Percentiles rank a stretch among this genome's conserved stretches.
These are phyloP conservation scores for Leucoagaricus sp. DNA, from an alignment of 1,284 basidiomycete species.

Conservation along the genomic window DNA sequence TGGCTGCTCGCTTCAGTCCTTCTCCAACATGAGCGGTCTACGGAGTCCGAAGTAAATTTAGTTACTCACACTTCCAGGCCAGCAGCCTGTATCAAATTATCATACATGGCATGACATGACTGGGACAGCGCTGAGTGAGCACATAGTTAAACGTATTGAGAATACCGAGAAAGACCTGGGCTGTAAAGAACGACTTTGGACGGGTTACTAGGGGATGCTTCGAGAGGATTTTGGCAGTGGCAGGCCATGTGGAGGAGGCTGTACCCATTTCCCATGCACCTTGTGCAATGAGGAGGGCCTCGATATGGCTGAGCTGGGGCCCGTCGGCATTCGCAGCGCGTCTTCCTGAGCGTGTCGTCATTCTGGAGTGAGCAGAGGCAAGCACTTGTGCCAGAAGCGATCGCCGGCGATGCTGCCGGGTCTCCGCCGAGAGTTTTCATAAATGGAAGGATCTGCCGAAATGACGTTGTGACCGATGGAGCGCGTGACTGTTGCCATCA, in stretches of 20 bases:
- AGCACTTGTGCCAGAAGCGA: neutral
- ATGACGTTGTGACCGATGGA: slow-evolving; percentile 18
- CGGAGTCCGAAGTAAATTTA: neutral
- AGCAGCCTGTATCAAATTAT: slow-evolving; percentile 67
- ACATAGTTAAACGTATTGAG: neutral
- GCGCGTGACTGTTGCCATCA: slow-evolving; percentile 19
- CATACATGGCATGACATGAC: slow-evolving; percentile 71
- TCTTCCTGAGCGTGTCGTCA: slow-evolving; percentile 30
- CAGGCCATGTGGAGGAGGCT: slow-evolving; percentile 56
- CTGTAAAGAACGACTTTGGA: slow-evolving; percentile 66
- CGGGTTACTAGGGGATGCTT: slow-evolving; percentile 67
- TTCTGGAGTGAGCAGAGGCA: slow-evolving; percentile 16
- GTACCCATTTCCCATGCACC: slow-evolving; percentile 85
- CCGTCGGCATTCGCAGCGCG: slow-evolving; percentile 22
- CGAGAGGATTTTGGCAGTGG: slow-evolving; percentile 65
- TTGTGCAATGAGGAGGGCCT: slow-evolving; percentile 79
- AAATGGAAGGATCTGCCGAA: neutral
- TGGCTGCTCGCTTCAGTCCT: slow-evolving; percentile 42
- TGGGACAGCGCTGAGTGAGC: slow-evolving; percentile 28
- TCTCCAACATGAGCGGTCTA: slow-evolving; percentile 1
- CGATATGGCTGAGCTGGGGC: slow-evolving; percentile 47
- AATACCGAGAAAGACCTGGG: slow-evolving; percentile 21
- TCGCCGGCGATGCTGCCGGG: neutral
- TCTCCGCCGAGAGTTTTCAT: neutral
- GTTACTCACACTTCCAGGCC: slow-evolving; percentile 63